Evolutionary conservation across 352 stramenopile species (phyloP).

Genomic region (Pythium sukuiense): DNA sequence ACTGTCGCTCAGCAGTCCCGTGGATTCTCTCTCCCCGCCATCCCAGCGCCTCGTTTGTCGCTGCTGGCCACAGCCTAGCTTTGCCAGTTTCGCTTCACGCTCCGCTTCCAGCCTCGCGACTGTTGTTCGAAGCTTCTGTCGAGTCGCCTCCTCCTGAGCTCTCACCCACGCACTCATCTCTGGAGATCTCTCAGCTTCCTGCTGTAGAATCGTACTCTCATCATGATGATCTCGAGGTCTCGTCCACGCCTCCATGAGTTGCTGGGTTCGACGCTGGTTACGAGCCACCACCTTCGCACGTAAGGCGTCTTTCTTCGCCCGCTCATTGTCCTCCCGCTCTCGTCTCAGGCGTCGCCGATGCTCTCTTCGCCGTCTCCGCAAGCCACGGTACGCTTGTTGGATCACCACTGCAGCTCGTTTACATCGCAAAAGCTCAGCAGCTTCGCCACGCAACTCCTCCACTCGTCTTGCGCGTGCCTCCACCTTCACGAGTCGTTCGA

Average conservation of each 20-base stretch:
- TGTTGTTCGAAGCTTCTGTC: neutral
- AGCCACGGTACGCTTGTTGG: slow-evolving; percentile 33
- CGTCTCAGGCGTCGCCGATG: slow-evolving; percentile 12
- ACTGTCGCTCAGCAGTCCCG: slow-evolving; percentile 1
- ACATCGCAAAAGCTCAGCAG: slow-evolving; percentile 26
- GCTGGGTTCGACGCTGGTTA: slow-evolving; percentile 42
- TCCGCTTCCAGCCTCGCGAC: slow-evolving; percentile 3
- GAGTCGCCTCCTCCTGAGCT: neutral
- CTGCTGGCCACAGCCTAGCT: neutral
- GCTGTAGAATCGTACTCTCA: neutral
- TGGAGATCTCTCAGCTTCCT: neutral
- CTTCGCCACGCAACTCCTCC: slow-evolving; percentile 25
- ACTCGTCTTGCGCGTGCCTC: slow-evolving; percentile 24
- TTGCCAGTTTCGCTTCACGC: neutral
- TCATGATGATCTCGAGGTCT: neutral
- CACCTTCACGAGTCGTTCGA: slow-evolving; percentile 35
- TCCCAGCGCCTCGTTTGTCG: neutral
- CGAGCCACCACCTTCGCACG: slow-evolving; percentile 39
- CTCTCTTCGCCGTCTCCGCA: slow-evolving; percentile 22
- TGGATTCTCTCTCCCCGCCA: neutral
- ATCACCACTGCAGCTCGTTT: slow-evolving; percentile 37
- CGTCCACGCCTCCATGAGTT: slow-evolving; percentile 16
- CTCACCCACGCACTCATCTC: slow-evolving; percentile 14
- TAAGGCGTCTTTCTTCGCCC: slow-evolving; percentile 36
- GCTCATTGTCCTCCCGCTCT: slow-evolving; percentile 29